Conservation (phyloP, 306 rosid genomes). For the Begonia peltatifolia region DNA sequence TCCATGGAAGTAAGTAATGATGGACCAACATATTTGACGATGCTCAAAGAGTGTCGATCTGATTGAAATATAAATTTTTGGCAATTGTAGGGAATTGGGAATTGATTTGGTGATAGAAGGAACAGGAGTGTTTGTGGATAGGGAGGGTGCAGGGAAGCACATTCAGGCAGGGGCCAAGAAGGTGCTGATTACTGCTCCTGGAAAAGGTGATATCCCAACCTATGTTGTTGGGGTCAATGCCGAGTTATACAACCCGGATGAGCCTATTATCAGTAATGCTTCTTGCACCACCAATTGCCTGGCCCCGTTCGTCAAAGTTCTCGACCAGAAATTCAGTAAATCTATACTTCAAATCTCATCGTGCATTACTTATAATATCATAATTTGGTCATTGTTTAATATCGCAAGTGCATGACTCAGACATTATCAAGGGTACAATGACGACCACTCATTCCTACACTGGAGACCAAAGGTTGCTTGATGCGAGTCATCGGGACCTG, state of each 20-base stretch:
- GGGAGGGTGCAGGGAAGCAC: slow-evolving; percentile 96
- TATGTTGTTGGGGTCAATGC: slow-evolving; percentile 94
- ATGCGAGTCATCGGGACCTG: slow-evolving; percentile 97
- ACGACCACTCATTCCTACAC: slow-evolving; percentile 98
- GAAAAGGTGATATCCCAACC: slow-evolving; percentile 96
- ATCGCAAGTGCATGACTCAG: slow-evolving; percentile 6
- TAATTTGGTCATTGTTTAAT: too few relatives aligned
- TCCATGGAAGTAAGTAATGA: slow-evolving; percentile 74
- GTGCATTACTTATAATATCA: not conserved
- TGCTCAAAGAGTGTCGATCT: too few relatives aligned
- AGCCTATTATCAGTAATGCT: slow-evolving; percentile 89
- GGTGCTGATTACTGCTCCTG: slow-evolving; percentile 94
- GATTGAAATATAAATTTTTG: not conserved
- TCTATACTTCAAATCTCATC: not conserved
- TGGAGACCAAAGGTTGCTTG: slow-evolving; percentile 95
- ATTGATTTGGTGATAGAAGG: slow-evolving; percentile 95
- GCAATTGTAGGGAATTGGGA: slow-evolving; percentile 49
- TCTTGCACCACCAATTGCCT: slow-evolving; percentile 99
- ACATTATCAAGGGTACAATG: slow-evolving; percentile 97
- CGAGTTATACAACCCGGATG: slow-evolving; percentile 46
- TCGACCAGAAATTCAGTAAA: slow-evolving; percentile 86
- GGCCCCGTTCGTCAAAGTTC: slow-evolving; percentile 97
- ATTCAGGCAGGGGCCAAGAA: slow-evolving; percentile 92
- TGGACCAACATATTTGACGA: too few relatives aligned
- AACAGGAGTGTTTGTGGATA: slow-evolving; percentile 95